phyloP scores from a whole-genome alignment of 768 basidiomycete genomes.

The Boletus fagicola region DNA sequence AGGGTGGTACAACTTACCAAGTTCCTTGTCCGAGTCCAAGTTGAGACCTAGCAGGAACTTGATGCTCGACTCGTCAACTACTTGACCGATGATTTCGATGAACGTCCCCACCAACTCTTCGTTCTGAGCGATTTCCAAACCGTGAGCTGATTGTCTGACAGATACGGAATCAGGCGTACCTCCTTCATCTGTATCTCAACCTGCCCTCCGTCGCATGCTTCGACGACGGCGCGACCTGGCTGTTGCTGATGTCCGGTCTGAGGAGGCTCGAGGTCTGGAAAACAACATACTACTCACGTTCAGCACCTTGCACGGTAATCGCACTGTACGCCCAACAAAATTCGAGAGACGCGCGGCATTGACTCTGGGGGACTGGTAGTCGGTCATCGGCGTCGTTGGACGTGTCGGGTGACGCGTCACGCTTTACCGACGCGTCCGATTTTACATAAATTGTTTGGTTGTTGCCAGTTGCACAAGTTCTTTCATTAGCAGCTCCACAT shows the following conservation, averaged over 20 bases:
- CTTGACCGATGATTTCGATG: conserved; percentile 68
- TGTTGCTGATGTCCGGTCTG: conserved; percentile 29
- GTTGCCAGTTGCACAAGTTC: too few relatives aligned
- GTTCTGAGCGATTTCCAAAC: conserved; percentile 31
- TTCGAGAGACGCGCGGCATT: conserved; percentile 57
- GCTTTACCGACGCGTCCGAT: conserved; percentile 13
- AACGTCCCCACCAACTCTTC: conserved; percentile 49
- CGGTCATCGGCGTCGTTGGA: conserved; percentile 18
- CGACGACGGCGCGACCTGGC: conserved; percentile 51
- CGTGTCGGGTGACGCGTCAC: conserved; percentile 8
- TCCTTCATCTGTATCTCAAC: conserved; percentile 44
- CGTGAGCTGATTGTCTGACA: neutral
- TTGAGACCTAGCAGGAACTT: conserved; percentile 52
- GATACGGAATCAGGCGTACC: conserved; percentile 33
- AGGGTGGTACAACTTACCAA: conserved; percentile 48
- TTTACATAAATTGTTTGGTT: conserved; percentile 8
- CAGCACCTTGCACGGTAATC: conserved; percentile 60
- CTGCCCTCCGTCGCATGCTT: conserved; percentile 66
- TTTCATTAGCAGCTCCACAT: too few relatives aligned
- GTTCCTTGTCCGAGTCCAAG: conserved; percentile 49
- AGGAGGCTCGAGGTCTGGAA: neutral
- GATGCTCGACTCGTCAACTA: conserved; percentile 52
- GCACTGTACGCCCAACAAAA: conserved; percentile 53
- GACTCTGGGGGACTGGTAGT: conserved; percentile 47
- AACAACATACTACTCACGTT: conserved; percentile 37